Base-by-base conservation (phyloP, 371 early-diverging fungal species). In the Actinomucor elegans region DNA sequence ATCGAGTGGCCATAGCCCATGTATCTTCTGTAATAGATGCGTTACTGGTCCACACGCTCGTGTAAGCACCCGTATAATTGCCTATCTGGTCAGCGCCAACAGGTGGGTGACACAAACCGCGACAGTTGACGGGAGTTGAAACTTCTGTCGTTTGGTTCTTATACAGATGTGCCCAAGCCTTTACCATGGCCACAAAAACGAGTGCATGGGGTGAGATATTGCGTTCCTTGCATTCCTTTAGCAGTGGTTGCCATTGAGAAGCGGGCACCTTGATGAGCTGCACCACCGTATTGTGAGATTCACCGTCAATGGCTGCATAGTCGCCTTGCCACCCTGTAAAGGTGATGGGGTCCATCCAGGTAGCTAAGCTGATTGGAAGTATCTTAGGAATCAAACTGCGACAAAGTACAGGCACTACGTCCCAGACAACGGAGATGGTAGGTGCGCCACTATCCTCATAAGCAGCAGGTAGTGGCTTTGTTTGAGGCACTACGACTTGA, bases 61-160 rank as follows among this genome's bases (percentile, higher is more conserved):
- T 50, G 35, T 64, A 65, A 5, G 44, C 29, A 17, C 77, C 74
- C 7, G 71, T 64, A 61, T 55, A 73, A 41, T 77, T 77, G 14
- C 77, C 77, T 21, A 73, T 55, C 23, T 66, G 64, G 36, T 60
- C 48, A 5, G 48, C 28, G 6, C 66, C 51, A 14, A 69, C 43
- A 20, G 59, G 47, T n/a, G 71, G 71, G 24, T 69, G 41, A 50
- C 76, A 73, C 18, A 61, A 48, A 3, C 31, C 15, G 7, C 77
- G 69, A 17, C 65, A 66, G 29, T 77, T 73, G 48, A 73, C 47
- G 7, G 74, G 72, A 0, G 77, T 77, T 0, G 43, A 24, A 0
- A 44, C 49, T 26, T 59, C 46, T 3, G 67, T 46, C 2, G 36
- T 48, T 3, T 26, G 20, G 2, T 45, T 42, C 0, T 58, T 42